Evolutionary conservation across 192 early-diverging fungal genomes (phyloP).

Genomic region (Backusella morwellensis): DNA sequence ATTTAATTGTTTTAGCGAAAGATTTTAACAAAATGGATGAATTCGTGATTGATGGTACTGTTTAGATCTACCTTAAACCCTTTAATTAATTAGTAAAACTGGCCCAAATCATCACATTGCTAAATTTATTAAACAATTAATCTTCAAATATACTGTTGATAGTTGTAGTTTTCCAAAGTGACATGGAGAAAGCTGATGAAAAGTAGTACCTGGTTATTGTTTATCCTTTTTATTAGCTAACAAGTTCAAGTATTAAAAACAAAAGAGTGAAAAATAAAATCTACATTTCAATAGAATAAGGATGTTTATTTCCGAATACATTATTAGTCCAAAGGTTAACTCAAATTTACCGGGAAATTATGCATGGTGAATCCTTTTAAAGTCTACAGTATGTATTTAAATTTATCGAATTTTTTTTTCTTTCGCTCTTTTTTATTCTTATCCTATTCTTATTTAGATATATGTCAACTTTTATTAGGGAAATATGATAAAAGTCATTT

Average conservation of each 20-base stretch:
- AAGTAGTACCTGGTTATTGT: not conserved
- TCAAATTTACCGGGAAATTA: conserved; percentile 1
- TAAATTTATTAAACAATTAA: too few relatives aligned
- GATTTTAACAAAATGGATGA: not conserved
- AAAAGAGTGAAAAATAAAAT: not conserved
- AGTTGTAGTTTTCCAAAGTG: not conserved
- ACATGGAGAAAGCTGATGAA: not conserved
- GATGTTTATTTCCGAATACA: not conserved
- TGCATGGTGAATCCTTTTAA: not conserved
- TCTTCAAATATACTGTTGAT: not conserved
- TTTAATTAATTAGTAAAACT: too few relatives aligned
- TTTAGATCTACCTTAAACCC: too few relatives aligned
- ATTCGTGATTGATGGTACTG: too few relatives aligned
- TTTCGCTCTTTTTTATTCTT: not conserved
- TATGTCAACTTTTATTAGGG: not conserved
- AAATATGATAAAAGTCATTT: not conserved
- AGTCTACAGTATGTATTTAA: not conserved
- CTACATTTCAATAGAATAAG: not conserved
- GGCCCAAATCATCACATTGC: too few relatives aligned
- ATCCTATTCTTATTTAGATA: not conserved
- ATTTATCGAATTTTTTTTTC: not conserved
- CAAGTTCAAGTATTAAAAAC: not conserved
- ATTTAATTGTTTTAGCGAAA: not conserved
- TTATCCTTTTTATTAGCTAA: not conserved
- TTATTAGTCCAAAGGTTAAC: not conserved